Conservation (phyloP, 495 filamentous ascomycete species). For the Xylaria bambusicola region DNA sequence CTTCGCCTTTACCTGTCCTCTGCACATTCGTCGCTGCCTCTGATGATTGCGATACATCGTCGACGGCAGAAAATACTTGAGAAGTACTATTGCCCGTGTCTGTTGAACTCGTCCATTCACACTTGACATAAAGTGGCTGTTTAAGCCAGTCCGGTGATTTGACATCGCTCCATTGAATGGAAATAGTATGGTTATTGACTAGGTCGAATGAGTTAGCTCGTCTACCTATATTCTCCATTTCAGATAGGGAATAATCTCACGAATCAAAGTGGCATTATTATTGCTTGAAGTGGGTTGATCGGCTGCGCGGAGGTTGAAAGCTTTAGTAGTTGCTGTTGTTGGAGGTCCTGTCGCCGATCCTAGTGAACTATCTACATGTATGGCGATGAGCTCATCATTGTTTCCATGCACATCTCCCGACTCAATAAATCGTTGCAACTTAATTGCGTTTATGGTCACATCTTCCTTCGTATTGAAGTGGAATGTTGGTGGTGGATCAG, state of each 20-base stretch:
- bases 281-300: too few species aligned
- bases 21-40: background rate
- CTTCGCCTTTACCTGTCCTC: too few species aligned
- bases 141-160: background rate
- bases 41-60: background rate
- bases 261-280: background rate
- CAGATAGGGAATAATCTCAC: too few species aligned
- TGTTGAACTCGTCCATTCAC: background rate
- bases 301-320: too few species aligned
- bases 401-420: background rate
- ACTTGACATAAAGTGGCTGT: conserved; percentile 6
- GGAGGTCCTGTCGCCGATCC: too few species aligned
- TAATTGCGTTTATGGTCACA: background rate
- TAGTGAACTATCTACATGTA: too few species aligned
- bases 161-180: background rate
- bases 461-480: conserved; percentile 9
- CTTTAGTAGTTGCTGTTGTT: background rate
- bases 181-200: background rate
- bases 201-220: background rate
- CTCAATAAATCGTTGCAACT: background rate
- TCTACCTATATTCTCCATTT: background rate
- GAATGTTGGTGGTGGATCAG: background rate
- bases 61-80: conserved; percentile 4
- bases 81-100: background rate
- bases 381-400: background rate